Evolutionary conservation across 352 stramenopile genomes (phyloP).

Genomic region (Globisporangium paddicum): DNA sequence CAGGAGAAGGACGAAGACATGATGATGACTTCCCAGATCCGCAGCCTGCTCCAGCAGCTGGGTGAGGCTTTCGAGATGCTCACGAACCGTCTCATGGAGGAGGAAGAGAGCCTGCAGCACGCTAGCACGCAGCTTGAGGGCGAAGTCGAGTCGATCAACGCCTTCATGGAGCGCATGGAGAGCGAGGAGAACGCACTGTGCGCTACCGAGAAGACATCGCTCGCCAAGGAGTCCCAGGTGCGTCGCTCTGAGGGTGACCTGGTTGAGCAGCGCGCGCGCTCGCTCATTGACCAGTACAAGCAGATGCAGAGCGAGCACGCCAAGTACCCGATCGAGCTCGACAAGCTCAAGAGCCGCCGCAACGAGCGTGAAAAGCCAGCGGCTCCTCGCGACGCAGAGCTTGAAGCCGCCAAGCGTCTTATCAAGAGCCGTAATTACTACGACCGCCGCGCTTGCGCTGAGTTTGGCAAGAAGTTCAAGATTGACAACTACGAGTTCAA

Average conservation of each 20-base stretch:
- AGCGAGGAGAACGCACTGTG: conserved; percentile 80
- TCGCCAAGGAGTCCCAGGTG: conserved; percentile 80
- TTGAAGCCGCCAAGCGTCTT: conserved; percentile 69
- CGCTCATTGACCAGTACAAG: conserved; percentile 86
- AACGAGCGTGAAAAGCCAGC: conserved; percentile 69
- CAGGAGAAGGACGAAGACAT: conserved; percentile 90
- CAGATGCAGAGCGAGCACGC: conserved; percentile 83
- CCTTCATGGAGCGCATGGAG: conserved; percentile 89
- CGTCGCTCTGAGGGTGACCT: conserved; percentile 74
- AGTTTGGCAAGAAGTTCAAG: conserved; percentile 83
- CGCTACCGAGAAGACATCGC: conserved; percentile 81
- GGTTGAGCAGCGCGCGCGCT: conserved; percentile 80
- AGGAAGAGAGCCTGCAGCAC: conserved; percentile 83
- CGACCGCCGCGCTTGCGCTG: conserved; percentile 72
- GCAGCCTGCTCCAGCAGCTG: conserved; percentile 78
- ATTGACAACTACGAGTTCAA: conserved; percentile 68
- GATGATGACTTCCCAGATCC: conserved; percentile 91
- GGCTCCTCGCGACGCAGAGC: conserved; percentile 60
- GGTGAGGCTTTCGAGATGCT: conserved; percentile 88
- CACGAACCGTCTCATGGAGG: conserved; percentile 78
- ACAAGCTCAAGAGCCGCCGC: conserved; percentile 78
- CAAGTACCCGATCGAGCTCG: conserved; percentile 78
- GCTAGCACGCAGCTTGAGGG: conserved; percentile 76
- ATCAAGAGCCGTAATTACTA: conserved; percentile 90
- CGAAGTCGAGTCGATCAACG: conserved; percentile 85